Base-by-base conservation (phyloP, 371 early-diverging fungal genomes). In the Nematocida sp. region DNA sequence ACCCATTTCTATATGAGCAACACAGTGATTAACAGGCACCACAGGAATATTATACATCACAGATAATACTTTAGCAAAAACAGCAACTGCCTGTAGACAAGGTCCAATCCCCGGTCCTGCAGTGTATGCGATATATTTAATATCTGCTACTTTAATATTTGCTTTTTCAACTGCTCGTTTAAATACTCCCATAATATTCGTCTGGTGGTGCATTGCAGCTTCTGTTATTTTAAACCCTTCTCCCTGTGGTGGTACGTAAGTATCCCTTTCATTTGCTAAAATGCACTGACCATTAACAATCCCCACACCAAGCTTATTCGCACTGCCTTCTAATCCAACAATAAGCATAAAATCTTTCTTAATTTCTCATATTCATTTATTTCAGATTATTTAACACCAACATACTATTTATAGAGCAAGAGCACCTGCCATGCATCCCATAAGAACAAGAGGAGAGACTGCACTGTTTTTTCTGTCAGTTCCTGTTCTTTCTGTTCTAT, bases 1-100 rank as follows among this genome's bases (percentile, higher is more conserved):
- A 9, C 99, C 99, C 99, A 99, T 99, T 88, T 99, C 99, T 80
- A 99, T 97, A 87, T 98, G 92, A 89, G 86, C 99, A 73, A 99
- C 91, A 86, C 98, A 98, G 85, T 99, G 99, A 85, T 99, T 99
- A 11, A 97, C 97, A 39, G 93, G 95, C 42, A 98, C 92, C 45
- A 99, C 86, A 25, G 98, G 97, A 73, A 92, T 93, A 25, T 91
- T 88, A 93, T 94, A 95, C 76, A 94, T 87, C 58, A 93, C 90
- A 2, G 95, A 89, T 42, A 99, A 84, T 3, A 96, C 95, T 76
- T 98, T 89, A 0, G 97, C 97, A 13, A 95, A 96, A 27, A 94
- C 87, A 13, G 97, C 97, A 1, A 93, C 94, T 0, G 93, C 91
- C 18, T 90, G 88, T 80, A 99, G 85, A 2, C 97, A 96, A n/a